Percentiles rank a stretch among this genome's conserved stretches.
Evolutionary conservation across 2,329 filamentous ascomycete species (phyloP).

Genomic region (Microdochium nivale): DNA sequence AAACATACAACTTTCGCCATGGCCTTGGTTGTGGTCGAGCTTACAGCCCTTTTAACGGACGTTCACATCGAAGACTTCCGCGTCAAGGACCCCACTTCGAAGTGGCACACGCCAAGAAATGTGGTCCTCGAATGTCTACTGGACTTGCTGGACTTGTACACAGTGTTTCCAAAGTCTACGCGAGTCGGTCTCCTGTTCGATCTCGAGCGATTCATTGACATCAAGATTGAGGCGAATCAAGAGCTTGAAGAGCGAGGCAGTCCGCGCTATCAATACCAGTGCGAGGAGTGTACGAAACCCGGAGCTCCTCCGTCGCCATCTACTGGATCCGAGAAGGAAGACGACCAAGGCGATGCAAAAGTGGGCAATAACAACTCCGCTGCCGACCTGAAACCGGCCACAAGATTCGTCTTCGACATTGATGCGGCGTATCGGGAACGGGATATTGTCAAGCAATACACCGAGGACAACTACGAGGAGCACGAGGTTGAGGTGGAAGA

Average conservation of each 20-base stretch:
- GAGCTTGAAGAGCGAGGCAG: constrained; percentile 59
- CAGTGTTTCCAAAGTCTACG: constrained; percentile 68
- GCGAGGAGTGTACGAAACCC: constrained; percentile 38
- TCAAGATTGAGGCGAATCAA: constrained; percentile 80
- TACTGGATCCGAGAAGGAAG: constrained; percentile 16
- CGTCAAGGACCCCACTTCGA: constrained; percentile 35
- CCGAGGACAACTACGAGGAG: constrained; percentile 67
- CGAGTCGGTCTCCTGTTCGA: constrained; percentile 65
- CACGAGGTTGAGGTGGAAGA: constrained; percentile 73
- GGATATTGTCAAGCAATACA: constrained; percentile 57
- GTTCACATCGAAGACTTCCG: constrained; percentile 41
- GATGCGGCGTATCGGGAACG: constrained; percentile 67
- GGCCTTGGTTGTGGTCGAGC: constrained; percentile 72
- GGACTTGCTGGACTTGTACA: constrained; percentile 87
- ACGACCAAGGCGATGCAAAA: background rate
- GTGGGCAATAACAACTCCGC: constrained; percentile 11
- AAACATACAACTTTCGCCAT: constrained; percentile 85
- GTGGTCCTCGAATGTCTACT: constrained; percentile 69
- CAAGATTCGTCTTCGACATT: constrained; percentile 82
- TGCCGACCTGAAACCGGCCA: constrained; percentile 29
- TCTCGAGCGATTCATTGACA: constrained; percentile 71
- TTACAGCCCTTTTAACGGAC: constrained; percentile 62
- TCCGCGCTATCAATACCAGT: constrained; percentile 56
- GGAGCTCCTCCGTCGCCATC: constrained; percentile 23
- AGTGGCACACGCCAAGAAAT: constrained; percentile 35